Percentiles rank a stretch among this genome's conserved stretches.
These are phyloP conservation scores for Aegilops bicornis DNA, from an alignment of 176 grass and related monocot species.

Conservation along the genomic window DNA sequence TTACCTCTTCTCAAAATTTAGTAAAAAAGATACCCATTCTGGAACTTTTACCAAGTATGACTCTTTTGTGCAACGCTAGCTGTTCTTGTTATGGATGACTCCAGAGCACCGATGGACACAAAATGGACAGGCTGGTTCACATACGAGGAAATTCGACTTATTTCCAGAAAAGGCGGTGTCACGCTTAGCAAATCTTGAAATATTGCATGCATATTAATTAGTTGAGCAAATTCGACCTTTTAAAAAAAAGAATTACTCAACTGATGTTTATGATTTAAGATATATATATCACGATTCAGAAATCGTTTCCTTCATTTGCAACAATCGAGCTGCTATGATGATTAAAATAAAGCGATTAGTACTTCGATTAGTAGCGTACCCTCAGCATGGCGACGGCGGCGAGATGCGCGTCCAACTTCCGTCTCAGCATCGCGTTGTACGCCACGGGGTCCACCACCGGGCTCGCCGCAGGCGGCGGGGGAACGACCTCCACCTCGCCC, in stretches of 20 bases:
- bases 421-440: slow-evolving; percentile 57
- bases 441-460: slow-evolving; percentile 38
- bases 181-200: not conserved
- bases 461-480: not conserved
- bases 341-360: not conserved
- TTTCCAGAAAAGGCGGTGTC: not conserved
- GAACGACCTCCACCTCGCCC: not conserved
- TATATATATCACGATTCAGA: too few relatives aligned
- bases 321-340: not conserved
- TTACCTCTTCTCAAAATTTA: too few relatives aligned
- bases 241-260: too few relatives aligned
- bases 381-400: slow-evolving; percentile 64
- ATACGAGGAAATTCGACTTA: not conserved
- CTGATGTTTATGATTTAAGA: too few relatives aligned
- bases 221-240: too few relatives aligned
- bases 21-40: too few relatives aligned
- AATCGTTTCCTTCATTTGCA: not conserved
- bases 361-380: slow-evolving; percentile 29
- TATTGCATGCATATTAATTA: not conserved
- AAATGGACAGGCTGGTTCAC: not conserved
- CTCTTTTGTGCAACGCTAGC: not conserved
- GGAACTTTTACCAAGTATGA: too few relatives aligned
- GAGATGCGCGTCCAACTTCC: slow-evolving; percentile 62
- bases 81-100: not conserved
- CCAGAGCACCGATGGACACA: not conserved